These are phyloP conservation scores for Moringa oleifera DNA, from an alignment of 345 rosid genomes.

Conservation along the genomic window DNA sequence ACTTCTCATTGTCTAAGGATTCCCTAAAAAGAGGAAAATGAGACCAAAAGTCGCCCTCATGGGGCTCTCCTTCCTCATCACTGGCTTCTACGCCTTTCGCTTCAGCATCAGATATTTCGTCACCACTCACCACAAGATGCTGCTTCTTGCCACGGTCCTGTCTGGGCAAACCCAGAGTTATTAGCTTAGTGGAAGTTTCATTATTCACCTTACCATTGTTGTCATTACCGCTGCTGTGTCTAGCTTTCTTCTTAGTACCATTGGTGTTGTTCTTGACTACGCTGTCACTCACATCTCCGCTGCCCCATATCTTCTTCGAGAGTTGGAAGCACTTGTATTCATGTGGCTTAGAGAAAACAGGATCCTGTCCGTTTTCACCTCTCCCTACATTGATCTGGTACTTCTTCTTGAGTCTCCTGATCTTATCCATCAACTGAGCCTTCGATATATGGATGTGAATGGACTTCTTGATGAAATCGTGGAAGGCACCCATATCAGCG, in stretches of 20 bases:
- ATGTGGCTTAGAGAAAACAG: constrained; percentile 27
- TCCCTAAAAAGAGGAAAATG: constrained; percentile 13
- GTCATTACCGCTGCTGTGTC: not conserved
- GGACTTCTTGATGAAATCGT: constrained; percentile 27
- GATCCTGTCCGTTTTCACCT: constrained; percentile 26
- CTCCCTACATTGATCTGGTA: constrained; percentile 17
- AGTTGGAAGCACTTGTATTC: constrained; percentile 25
- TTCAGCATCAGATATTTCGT: not conserved
- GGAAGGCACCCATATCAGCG: constrained; percentile 27
- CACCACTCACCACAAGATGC: not conserved
- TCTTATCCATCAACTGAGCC: constrained; percentile 39
- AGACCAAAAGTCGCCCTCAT: constrained; percentile 3
- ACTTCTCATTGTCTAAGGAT: constrained; percentile 12
- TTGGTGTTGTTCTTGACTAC: not conserved
- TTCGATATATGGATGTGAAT: constrained; percentile 32
- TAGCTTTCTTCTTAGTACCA: constrained; percentile 2
- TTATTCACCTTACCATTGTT: not conserved
- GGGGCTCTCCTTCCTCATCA: not conserved
- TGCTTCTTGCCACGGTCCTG: not conserved
- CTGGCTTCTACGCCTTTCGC: not conserved
- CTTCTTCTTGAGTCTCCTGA: constrained; percentile 42
- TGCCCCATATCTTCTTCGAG: constrained; percentile 37
- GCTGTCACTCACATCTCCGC: not conserved
- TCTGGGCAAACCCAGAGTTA: not conserved
- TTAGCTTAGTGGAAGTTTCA: not conserved